Evolutionary conservation across 176 grass and related monocot species (phyloP).

Genomic region (Coix lacrymajobi): DNA sequence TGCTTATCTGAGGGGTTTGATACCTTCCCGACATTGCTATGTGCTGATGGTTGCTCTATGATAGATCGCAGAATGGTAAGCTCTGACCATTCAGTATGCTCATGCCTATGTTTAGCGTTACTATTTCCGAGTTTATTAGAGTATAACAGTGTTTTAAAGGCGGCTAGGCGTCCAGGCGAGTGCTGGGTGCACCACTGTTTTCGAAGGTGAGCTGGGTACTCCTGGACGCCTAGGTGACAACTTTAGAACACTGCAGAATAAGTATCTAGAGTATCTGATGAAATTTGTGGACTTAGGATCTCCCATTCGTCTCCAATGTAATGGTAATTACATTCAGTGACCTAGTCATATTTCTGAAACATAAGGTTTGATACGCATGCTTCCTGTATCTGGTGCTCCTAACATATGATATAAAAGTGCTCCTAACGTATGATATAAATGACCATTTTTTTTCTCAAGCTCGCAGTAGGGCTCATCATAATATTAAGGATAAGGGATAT

Average conservation of each 20-base stretch:
- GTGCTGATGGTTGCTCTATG: constrained; percentile 65
- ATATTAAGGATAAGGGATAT: not conserved
- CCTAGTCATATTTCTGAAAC: not conserved
- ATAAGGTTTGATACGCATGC: not conserved
- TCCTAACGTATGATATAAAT: not conserved
- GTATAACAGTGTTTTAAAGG: too few species aligned
- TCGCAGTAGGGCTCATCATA: not conserved
- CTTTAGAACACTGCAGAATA: too few species aligned
- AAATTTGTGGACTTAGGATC: not conserved
- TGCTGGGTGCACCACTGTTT: too few species aligned
- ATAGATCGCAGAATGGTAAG: constrained; percentile 80
- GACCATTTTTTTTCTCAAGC: not conserved
- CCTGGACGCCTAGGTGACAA: too few species aligned
- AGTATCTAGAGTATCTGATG: not conserved
- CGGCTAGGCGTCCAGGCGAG: too few species aligned
- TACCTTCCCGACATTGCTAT: constrained; percentile 63
- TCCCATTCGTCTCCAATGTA: not conserved
- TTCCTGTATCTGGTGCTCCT: not conserved
- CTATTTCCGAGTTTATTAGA: not conserved
- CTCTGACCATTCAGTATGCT: constrained; percentile 2
- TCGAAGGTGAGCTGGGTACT: too few species aligned
- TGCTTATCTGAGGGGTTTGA: constrained; percentile 67
- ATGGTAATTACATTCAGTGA: not conserved
- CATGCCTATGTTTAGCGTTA: not conserved
- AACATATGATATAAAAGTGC: not conserved